Evolutionary conservation across 257 asterid genomes (phyloP).

Genomic region (Rhazya stricta): DNA sequence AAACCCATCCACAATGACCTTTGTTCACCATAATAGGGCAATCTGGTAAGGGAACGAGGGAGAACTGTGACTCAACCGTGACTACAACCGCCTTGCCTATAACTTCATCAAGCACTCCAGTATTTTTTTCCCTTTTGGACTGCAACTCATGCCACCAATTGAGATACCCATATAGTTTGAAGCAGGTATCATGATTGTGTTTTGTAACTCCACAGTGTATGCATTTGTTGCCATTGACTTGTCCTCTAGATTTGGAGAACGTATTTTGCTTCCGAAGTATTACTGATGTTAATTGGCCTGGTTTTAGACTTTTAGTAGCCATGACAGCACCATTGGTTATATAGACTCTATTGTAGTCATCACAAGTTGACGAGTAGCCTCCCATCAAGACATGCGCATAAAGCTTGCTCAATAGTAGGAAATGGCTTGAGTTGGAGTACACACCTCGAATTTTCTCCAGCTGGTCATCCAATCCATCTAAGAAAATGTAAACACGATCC

Average conservation of each 20-base stretch:
- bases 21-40: no score
- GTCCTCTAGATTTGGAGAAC: no score
- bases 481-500: conserved; percentile 9
- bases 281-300: no score
- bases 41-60: background rate
- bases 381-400: background rate
- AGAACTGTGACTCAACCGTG: background rate
- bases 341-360: background rate
- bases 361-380: background rate
- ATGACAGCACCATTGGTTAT: no score
- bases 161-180: conserved; percentile 5
- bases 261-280: no score
- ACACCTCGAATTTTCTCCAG: background rate
- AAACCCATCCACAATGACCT: no score
- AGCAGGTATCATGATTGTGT: background rate
- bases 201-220: background rate
- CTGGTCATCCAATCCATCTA: conserved; percentile 5
- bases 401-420: background rate
- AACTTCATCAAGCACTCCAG: no score
- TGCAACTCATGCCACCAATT: conserved; percentile 11
- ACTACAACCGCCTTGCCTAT: no score
- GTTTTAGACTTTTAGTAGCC: no score
- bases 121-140: background rate
- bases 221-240: no score
- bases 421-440: background rate